These are phyloP conservation scores for Penicillium olsonii DNA, from an alignment of 2,329 filamentous ascomycete species.

Conservation along the genomic window DNA sequence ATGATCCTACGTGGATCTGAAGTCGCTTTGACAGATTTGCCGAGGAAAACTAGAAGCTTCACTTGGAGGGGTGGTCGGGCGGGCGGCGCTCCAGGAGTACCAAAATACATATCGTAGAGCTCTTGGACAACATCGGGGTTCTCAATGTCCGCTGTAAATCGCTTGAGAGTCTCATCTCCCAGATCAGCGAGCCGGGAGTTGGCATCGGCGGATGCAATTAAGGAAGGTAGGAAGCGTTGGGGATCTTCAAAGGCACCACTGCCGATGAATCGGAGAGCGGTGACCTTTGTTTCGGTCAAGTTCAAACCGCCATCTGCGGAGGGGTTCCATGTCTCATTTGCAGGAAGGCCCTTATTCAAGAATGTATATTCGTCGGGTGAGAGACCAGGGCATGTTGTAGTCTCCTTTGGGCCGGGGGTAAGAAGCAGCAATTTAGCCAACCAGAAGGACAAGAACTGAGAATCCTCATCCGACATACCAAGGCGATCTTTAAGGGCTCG, in stretches of 20 bases:
- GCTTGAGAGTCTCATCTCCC: constrained; percentile 87
- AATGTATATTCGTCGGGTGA: constrained; percentile 68
- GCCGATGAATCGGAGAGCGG: constrained; percentile 70
- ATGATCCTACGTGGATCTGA: constrained; percentile 68
- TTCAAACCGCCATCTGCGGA: constrained; percentile 62
- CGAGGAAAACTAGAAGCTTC: constrained; percentile 72
- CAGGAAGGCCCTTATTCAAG: constrained; percentile 59
- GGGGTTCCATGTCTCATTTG: constrained; percentile 61
- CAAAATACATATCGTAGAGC: constrained; percentile 73
- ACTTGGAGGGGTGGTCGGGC: constrained; percentile 72
- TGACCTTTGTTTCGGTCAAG: constrained; percentile 68
- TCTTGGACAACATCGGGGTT: constrained; percentile 61
- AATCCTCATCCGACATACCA: constrained; percentile 70
- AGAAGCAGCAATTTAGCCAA: constrained; percentile 77
- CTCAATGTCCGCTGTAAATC: constrained; percentile 70
- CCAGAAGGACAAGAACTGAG: constrained; percentile 71
- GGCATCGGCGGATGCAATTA: constrained; percentile 79
- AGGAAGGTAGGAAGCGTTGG: constrained; percentile 78
- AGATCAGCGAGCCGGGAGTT: constrained; percentile 80
- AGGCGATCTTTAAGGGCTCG: constrained; percentile 64
- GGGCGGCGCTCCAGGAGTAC: constrained; percentile 50
- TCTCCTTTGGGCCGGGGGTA: constrained; percentile 48
- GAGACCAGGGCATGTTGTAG: constrained; percentile 60
- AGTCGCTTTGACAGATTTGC: constrained; percentile 74
- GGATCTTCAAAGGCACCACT: constrained; percentile 83